Conservation (phyloP, 805 yeast genomes). For the Candida verbasci region DNA sequence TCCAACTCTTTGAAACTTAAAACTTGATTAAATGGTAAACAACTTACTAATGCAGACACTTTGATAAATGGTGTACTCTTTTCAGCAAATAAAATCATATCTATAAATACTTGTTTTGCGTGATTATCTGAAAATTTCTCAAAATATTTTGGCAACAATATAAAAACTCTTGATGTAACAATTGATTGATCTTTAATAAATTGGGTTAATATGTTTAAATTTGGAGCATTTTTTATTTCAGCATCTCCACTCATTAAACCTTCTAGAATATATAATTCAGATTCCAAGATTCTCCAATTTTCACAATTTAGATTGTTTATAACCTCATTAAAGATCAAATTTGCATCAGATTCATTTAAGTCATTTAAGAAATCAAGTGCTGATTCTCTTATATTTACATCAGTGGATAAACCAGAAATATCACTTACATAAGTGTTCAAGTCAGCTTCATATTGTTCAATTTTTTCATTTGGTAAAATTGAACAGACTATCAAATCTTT, state of each 20-base stretch:
- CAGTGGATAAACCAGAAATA: constrained; percentile 64
- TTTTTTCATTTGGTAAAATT: constrained; percentile 36
- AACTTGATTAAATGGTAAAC: constrained; percentile 44
- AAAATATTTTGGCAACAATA: constrained; percentile 54
- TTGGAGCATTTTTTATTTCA: constrained; percentile 12
- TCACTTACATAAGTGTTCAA: constrained; percentile 68
- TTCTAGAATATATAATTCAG: constrained; percentile 37
- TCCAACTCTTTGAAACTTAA: constrained; percentile 13
- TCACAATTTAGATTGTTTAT: not conserved
- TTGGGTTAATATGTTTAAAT: constrained; percentile 6
- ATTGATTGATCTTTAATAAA: constrained; percentile 20
- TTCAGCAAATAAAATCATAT: constrained; percentile 21
- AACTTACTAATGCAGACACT: constrained; percentile 44
- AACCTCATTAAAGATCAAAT: constrained; percentile 13
- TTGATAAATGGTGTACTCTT: constrained; percentile 16
- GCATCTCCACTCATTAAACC: constrained; percentile 39
- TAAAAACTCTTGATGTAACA: constrained; percentile 44
- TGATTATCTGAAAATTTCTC: constrained; percentile 43
- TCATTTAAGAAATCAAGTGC: constrained; percentile 54
- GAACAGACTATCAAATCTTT: constrained; percentile 35
- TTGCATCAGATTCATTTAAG: constrained; percentile 39
- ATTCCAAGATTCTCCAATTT: constrained; percentile 35
- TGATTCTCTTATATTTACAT: constrained; percentile 53
- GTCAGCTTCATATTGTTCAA: constrained; percentile 53
- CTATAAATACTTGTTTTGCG: constrained; percentile 17